Conservation (phyloP, 176 grass and related monocot species). For the Carex parvula region DNA sequence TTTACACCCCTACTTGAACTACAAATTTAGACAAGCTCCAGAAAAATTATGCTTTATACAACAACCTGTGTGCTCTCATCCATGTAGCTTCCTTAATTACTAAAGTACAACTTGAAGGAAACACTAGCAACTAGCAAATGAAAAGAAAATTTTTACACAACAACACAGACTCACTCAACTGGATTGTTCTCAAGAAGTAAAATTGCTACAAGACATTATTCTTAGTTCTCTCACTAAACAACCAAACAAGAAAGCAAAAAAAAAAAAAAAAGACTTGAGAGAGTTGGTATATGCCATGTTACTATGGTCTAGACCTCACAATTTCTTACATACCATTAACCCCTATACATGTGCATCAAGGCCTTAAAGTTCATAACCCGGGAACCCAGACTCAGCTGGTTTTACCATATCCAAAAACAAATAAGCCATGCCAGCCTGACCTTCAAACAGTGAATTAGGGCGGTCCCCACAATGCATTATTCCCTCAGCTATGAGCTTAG, state of each 20-base stretch:
- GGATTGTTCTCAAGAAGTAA: not conserved
- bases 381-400: slow-evolving; percentile 59
- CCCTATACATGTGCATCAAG: not conserved
- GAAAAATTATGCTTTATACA: too few species aligned
- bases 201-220: slow-evolving; percentile 1
- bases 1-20: too few species aligned
- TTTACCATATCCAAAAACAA: slow-evolving; percentile 76
- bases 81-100: not conserved
- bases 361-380: slow-evolving; percentile 66
- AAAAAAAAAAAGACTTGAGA: not conserved
- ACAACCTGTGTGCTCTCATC: not conserved
- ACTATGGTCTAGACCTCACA: not conserved
- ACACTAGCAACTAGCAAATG: not conserved
- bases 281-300: too few species aligned
- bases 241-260: not conserved
- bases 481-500: slow-evolving; percentile 55
- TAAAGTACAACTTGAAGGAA: not conserved
- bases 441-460: slow-evolving; percentile 87
- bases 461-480: slow-evolving; percentile 73
- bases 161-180: not conserved
- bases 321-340: not conserved
- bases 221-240: not conserved
- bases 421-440: slow-evolving; percentile 78
- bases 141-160: not conserved
- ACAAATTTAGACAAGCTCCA: too few species aligned